Percentiles rank a stretch among this genome's conserved stretches.
These are phyloP conservation scores for Fraxinus ornus DNA, from an alignment of 305 asterid genomes.

Conservation along the genomic window DNA sequence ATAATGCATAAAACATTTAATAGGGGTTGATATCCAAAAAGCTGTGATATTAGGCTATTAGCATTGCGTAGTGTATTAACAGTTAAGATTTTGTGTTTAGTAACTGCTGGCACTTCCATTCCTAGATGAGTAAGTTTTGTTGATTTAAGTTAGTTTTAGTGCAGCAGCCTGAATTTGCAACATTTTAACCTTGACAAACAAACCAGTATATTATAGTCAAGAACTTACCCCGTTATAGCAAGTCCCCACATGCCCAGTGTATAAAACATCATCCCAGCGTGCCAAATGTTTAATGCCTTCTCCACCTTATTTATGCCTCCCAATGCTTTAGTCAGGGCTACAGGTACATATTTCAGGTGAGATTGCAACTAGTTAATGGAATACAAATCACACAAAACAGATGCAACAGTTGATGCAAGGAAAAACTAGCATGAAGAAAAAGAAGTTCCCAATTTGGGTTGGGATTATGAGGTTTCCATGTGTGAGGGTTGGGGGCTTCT, in stretches of 20 bases:
- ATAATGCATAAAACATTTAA: not conserved
- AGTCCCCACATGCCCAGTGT: conserved; percentile 90
- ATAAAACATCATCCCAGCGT: conserved; percentile 72
- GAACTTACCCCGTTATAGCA: conserved; percentile 71
- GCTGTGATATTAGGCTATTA: not conserved
- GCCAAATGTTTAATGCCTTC: conserved; percentile 74
- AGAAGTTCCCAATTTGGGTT: not conserved
- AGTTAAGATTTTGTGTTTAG: not conserved
- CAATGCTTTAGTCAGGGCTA: conserved; percentile 73
- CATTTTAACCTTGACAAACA: not conserved
- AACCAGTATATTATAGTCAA: not conserved
- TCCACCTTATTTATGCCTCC: conserved; percentile 75
- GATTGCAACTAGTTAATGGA: not conserved
- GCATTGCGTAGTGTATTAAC: not conserved
- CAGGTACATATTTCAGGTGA: conserved; percentile 22
- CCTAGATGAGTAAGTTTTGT: not conserved
- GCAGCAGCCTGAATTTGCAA: not conserved
- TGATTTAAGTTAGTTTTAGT: not conserved
- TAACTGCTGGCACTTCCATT: not conserved
- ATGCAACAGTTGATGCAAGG: not conserved
- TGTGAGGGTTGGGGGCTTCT: not conserved
- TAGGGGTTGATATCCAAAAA: not conserved
- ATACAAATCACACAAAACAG: not conserved
- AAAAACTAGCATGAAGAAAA: not conserved
- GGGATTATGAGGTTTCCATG: not conserved